Conservation (phyloP, 306 rosid species). For the Adenanthera pavonina region DNA sequence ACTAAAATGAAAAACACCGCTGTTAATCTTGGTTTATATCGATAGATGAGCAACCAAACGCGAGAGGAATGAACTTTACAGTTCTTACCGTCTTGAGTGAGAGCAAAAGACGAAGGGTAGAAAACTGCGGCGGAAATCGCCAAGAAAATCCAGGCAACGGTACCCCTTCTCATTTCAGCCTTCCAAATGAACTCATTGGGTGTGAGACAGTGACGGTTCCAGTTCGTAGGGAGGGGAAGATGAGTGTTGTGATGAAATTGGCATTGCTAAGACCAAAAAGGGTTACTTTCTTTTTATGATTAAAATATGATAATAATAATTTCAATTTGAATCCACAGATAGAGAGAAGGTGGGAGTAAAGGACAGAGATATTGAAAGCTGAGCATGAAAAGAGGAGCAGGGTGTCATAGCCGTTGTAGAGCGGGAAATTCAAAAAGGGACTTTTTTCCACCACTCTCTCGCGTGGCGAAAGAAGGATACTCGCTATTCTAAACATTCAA, state of each 20-base stretch:
- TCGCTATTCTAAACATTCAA: not conserved
- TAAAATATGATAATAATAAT: not conserved
- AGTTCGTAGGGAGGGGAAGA: not conserved
- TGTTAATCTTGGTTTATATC: not conserved
- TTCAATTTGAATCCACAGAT: conserved; percentile 1
- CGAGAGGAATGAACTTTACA: not conserved
- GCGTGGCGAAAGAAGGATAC: not conserved
- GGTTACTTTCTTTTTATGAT: not conserved
- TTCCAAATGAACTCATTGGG: not conserved
- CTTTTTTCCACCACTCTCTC: conserved; percentile 27
- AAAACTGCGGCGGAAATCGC: conserved; percentile 45
- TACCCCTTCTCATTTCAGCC: conserved; percentile 52
- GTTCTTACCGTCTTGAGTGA: conserved; percentile 77
- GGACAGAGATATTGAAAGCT: conserved; percentile 53
- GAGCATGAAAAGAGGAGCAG: conserved; percentile 43
- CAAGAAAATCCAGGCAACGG: conserved; percentile 42
- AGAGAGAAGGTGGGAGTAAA: conserved; percentile 19
- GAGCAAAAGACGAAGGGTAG: conserved; percentile 61
- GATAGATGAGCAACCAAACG: conserved; percentile 8
- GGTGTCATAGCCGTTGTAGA: conserved; percentile 46
- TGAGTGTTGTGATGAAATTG: conserved; percentile 40
- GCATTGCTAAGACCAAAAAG: conserved; percentile 22
- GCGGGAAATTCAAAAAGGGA: conserved; percentile 36
- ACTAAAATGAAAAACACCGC: not conserved
- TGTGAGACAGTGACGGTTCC: conserved; percentile 27